Evolutionary conservation across 495 filamentous ascomycete genomes (phyloP).

Genomic region (Neurospora hispaniola): DNA sequence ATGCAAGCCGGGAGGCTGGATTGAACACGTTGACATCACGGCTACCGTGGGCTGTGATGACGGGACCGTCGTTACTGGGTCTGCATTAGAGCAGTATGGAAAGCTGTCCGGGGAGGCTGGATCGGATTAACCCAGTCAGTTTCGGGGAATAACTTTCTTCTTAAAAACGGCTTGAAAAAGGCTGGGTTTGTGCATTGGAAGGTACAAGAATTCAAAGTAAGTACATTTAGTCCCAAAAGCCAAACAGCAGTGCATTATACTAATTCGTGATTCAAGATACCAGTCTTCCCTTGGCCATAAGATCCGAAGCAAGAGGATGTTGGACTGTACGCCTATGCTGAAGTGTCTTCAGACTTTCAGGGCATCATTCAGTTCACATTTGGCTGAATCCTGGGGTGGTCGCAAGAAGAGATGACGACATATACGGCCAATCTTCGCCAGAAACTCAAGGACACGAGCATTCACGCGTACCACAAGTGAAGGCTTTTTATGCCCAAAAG

Average conservation of each 20-base stretch:
- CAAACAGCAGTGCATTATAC: neutral
- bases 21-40: slow-evolving; percentile 25
- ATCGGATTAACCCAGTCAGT: slow-evolving; percentile 16
- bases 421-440: neutral
- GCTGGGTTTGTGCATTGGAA: slow-evolving; percentile 29
- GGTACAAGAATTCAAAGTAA: slow-evolving; percentile 20
- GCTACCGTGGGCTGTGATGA: neutral
- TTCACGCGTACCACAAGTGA: slow-evolving; percentile 9
- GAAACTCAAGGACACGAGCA: neutral
- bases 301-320: slow-evolving; percentile 39
- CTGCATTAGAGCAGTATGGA: slow-evolving; percentile 27
- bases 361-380: neutral
- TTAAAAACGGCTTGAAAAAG: slow-evolving; percentile 16
- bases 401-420: neutral
- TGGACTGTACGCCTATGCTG: slow-evolving; percentile 14
- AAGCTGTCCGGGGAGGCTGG: slow-evolving; percentile 23
- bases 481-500: slow-evolving; percentile 24
- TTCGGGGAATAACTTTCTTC: slow-evolving; percentile 8
- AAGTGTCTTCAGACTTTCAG: neutral
- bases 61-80: neutral
- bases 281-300: slow-evolving; percentile 34
- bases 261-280: slow-evolving; percentile 11
- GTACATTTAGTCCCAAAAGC: too few relatives aligned
- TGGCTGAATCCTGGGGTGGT: neutral
- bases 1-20: slow-evolving; percentile 38